These are phyloP conservation scores for Emmonsia crescens DNA, from an alignment of 2,329 filamentous ascomycete genomes.

Conservation along the genomic window DNA sequence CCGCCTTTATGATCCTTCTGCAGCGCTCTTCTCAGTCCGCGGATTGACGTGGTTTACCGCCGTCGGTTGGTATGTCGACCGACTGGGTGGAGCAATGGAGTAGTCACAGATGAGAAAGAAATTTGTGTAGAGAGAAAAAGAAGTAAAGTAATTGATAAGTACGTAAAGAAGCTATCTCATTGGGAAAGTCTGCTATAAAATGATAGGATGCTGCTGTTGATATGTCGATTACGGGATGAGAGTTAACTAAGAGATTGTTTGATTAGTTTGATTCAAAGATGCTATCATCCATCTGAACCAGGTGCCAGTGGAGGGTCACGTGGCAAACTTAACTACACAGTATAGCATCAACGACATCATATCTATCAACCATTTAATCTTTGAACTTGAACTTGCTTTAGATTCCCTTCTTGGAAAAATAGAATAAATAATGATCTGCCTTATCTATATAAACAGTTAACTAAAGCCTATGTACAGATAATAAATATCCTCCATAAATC, in stretches of 20 bases:
- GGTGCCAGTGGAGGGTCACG: not conserved
- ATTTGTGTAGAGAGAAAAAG: not conserved
- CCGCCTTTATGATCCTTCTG: not conserved
- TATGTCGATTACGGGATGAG: too few species aligned
- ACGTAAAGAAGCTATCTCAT: not conserved
- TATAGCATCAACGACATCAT: not conserved
- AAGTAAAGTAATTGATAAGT: not conserved
- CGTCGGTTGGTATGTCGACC: not conserved
- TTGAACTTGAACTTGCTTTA: not conserved
- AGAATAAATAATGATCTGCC: not conserved
- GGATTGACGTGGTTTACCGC: too few species aligned
- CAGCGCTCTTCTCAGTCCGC: not conserved
- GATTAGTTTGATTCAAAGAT: too few species aligned
- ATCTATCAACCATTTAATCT: not conserved
- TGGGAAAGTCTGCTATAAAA: not conserved
- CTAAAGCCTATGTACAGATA: not conserved
- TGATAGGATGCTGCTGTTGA: not conserved
- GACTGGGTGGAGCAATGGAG: too few species aligned
- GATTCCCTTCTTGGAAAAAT: not conserved
- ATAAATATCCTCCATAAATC: not conserved
- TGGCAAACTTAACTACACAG: too few species aligned
- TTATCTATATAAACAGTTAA: not conserved
- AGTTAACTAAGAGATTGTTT: too few species aligned
- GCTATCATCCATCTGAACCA: not conserved
- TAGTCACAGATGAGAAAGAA: not conserved